Percentiles rank a stretch among this genome's conserved stretches.
Evolutionary conservation across 371 early-diverging fungal genomes (phyloP).

Genomic region (Mycotypha africana): DNA sequence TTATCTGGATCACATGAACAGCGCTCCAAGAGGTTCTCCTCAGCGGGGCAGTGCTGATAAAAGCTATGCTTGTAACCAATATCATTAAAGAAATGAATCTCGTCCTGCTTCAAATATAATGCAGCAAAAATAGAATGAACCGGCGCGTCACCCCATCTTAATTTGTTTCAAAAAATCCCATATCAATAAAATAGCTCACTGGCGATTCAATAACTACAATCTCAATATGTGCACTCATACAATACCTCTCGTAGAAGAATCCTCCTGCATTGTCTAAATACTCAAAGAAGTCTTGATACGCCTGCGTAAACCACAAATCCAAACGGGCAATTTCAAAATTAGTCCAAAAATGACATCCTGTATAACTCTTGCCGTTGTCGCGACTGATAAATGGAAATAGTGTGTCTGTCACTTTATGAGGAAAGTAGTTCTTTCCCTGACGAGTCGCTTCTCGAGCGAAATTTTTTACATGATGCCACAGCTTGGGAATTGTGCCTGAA

Average conservation of each 20-base stretch:
- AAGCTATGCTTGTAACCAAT: slow-evolving; percentile 74
- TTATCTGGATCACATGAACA: slow-evolving; percentile 29
- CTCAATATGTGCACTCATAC: no score
- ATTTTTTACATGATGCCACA: slow-evolving; percentile 56
- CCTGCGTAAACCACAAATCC: slow-evolving; percentile 67
- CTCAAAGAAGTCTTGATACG: slow-evolving; percentile 49
- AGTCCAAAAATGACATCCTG: slow-evolving; percentile 83
- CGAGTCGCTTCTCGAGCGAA: slow-evolving; percentile 18
- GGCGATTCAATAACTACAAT: no score
- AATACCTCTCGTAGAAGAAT: slow-evolving; percentile 48
- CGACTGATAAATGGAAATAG: slow-evolving; percentile 22
- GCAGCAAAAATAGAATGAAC: slow-evolving; percentile 84
- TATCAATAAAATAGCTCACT: no score
- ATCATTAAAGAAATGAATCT: slow-evolving; percentile 89
- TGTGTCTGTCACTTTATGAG: slow-evolving; percentile 12
- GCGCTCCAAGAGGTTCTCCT: slow-evolving; percentile 16
- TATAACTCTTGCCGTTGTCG: slow-evolving; percentile 34
- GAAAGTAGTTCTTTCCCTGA: slow-evolving; percentile 20
- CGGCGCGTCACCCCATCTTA: slow-evolving; percentile 93
- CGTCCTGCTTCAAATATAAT: slow-evolving; percentile 54
- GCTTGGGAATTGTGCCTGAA: slow-evolving; percentile 64
- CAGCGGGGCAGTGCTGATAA: slow-evolving; percentile 65
- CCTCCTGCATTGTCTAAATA: slow-evolving; percentile 62
- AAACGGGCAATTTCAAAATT: slow-evolving; percentile 92
- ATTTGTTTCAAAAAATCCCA: neutral